Evolutionary conservation across 768 basidiomycete species (phyloP).

Genomic region (Boletus subparvulus): DNA sequence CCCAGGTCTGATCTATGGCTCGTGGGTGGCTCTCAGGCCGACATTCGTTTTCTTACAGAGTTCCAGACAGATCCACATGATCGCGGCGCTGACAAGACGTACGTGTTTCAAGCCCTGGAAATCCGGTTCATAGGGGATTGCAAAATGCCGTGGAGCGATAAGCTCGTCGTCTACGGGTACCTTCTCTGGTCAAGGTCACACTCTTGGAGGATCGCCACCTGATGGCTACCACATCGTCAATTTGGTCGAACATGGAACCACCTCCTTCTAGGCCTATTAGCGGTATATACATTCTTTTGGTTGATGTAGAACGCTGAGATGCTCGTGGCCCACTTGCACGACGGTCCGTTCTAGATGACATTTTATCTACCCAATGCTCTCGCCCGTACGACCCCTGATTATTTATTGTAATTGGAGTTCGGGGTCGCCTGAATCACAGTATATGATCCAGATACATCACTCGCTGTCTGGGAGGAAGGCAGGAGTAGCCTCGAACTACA

Average conservation of each 20-base stretch:
- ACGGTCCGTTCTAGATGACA: neutral
- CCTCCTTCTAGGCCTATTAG: constrained; percentile 62
- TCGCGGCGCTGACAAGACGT: constrained; percentile 72
- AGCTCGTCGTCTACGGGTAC: constrained; percentile 38
- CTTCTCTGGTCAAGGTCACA: constrained; percentile 75
- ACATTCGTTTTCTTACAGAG: constrained; percentile 81
- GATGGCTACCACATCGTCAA: constrained; percentile 35
- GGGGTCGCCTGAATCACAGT: neutral
- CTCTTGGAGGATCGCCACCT: constrained; percentile 53
- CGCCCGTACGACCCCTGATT: too few species aligned
- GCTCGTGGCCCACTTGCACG: neutral
- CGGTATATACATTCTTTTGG: constrained; percentile 59
- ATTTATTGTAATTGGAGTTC: neutral
- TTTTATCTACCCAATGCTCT: neutral
- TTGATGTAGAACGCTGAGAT: constrained; percentile 24
- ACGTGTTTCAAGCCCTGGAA: constrained; percentile 2
- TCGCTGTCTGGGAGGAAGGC: too few species aligned
- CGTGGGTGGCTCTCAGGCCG: constrained; percentile 50
- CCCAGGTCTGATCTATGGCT: neutral
- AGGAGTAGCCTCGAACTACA: too few species aligned
- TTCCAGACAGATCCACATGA: constrained; percentile 61
- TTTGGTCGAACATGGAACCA: constrained; percentile 55
- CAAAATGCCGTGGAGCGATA: constrained; percentile 55
- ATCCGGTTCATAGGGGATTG: constrained; percentile 47
- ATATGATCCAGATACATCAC: neutral